A percentile compares a stretch with the other conserved stretches of the same genome.
These are phyloP conservation scores for Eucalyptus sp. DNA, from an alignment of 345 rosid genomes.

Conservation along the genomic window DNA sequence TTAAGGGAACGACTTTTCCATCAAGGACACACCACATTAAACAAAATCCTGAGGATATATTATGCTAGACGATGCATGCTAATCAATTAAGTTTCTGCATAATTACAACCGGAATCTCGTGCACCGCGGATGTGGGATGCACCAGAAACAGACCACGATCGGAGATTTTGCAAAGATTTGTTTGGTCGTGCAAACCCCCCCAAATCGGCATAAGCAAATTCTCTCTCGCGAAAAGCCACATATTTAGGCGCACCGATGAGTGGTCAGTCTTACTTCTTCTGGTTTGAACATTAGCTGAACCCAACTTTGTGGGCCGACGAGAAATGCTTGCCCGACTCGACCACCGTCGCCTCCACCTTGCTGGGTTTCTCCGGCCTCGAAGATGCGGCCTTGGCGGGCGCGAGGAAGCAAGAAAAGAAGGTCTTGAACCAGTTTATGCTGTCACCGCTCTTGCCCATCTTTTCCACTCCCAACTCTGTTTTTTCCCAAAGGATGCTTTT, in stretches of 20 bases:
- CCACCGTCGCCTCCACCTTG: conserved; percentile 7
- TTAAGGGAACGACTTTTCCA: background rate
- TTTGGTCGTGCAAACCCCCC: background rate
- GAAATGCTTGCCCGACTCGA: conserved; percentile 36
- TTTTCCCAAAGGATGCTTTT: background rate
- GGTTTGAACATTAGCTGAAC: background rate
- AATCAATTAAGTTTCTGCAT: background rate
- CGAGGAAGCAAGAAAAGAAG: conserved; percentile 1
- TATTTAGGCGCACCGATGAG: background rate
- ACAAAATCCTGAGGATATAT: background rate
- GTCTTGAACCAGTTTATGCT: conserved; percentile 2
- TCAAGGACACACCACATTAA: background rate
- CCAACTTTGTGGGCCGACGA: conserved; percentile 13
- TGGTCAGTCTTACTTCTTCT: background rate
- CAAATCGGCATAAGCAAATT: background rate
- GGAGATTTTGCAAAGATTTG: background rate
- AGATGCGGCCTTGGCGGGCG: background rate
- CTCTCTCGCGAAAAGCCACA: background rate
- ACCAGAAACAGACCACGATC: background rate
- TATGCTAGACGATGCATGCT: background rate
- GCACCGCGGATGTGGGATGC: background rate
- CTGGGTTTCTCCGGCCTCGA: background rate
- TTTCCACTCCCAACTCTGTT: background rate
- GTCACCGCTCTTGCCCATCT: background rate
- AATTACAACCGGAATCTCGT: background rate